Conservation (phyloP, 1,139 yeast species). For the Yamadazyma pseudoaaseri region DNA sequence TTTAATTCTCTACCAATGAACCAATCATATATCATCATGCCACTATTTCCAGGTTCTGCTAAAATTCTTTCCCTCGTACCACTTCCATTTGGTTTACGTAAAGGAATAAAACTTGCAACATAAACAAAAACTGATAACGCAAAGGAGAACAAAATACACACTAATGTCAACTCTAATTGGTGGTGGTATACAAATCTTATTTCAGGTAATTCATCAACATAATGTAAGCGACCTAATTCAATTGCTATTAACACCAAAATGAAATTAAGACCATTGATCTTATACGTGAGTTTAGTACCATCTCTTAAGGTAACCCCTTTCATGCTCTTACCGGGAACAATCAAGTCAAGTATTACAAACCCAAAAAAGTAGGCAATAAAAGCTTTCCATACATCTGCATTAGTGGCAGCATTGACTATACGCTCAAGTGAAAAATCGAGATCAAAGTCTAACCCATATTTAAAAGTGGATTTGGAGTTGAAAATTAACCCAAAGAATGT, state of each 20-base stretch:
- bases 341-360: conserved; percentile 59
- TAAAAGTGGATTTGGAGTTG: conserved; percentile 51
- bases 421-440: conserved; percentile 15
- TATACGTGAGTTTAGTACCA: conserved; percentile 66
- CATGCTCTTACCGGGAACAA: conserved; percentile 70
- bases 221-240: conserved; percentile 48
- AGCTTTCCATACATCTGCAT: conserved; percentile 54
- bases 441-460: conserved; percentile 48
- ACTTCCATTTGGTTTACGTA: conserved; percentile 46
- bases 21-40: conserved; percentile 81
- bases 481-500: conserved; percentile 56
- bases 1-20: conserved; percentile 95
- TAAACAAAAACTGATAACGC: conserved; percentile 66
- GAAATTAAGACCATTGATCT: conserved; percentile 75
- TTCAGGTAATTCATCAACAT: conserved; percentile 56
- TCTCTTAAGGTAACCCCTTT: conserved; percentile 75
- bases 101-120: conserved; percentile 62
- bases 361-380: conserved; percentile 75
- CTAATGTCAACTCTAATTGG: conserved; percentile 61
- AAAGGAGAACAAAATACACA: conserved; percentile 64
- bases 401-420: conserved; percentile 26
- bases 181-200: conserved; percentile 71
- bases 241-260: conserved; percentile 46
- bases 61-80: conserved; percentile 67
- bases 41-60: conserved; percentile 86